Percentiles rank a stretch among this genome's conserved stretches.
Conservation (phyloP, 2,329 filamentous ascomycete genomes). For the Dichotomopilus funicola region DNA sequence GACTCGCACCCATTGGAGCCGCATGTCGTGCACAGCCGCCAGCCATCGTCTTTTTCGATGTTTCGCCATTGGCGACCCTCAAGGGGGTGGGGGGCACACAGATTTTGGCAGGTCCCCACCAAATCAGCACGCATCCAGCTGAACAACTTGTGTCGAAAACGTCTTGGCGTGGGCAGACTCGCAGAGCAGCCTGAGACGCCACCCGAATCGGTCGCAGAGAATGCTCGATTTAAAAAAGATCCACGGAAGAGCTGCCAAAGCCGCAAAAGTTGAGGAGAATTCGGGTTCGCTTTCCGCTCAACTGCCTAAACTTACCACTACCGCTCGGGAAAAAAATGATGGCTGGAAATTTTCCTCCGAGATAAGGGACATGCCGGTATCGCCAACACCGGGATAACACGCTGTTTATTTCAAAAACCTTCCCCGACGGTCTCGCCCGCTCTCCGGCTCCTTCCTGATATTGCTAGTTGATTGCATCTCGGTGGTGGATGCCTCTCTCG, state of each 20-base stretch:
- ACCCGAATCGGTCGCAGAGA: not conserved
- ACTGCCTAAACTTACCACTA: not conserved
- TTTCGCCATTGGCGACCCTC: slow-evolving; percentile 5
- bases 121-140: not conserved
- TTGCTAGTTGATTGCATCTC: not conserved
- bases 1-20: slow-evolving; percentile 2
- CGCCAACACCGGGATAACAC: too few species aligned
- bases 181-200: not conserved
- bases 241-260: not conserved
- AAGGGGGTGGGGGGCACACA: not conserved
- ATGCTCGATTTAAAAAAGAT: not conserved
- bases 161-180: not conserved
- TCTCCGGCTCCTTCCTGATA: not conserved
- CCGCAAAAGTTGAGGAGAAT: not conserved
- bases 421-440: not conserved
- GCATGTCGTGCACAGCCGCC: slow-evolving; percentile 13
- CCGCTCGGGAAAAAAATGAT: too few species aligned
- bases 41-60: slow-evolving; percentile 13
- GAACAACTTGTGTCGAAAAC: not conserved
- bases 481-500: slow-evolving; percentile 3
- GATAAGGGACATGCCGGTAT: too few species aligned
- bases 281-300: not conserved
- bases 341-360: too few species aligned
- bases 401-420: not conserved
- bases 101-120: not conserved